A percentile compares a stretch with the other conserved stretches of the same genome.
Evolutionary conservation across 176 grass and related monocot genomes (phyloP).

Genomic region (Saccharum officinarum): DNA sequence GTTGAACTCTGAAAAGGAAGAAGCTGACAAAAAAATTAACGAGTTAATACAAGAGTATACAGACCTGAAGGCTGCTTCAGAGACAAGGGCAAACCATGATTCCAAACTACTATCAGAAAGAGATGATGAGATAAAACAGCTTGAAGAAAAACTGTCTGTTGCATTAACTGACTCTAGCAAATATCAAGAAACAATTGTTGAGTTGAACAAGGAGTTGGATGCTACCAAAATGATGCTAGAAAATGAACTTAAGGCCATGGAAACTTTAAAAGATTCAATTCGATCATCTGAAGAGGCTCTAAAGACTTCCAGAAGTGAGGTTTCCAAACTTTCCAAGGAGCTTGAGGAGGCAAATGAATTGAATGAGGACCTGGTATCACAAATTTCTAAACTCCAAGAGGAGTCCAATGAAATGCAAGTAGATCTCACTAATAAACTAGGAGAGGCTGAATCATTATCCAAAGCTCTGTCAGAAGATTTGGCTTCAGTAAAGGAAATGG

Average conservation of each 20-base stretch:
- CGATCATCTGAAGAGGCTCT: constrained; percentile 62
- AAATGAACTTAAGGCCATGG: constrained; percentile 50
- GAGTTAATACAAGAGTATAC: constrained; percentile 60
- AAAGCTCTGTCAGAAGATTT: constrained; percentile 77
- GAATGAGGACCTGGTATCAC: constrained; percentile 63
- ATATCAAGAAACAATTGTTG: constrained; percentile 52
- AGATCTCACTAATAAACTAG: constrained; percentile 58
- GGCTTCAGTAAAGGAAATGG: constrained; percentile 65
- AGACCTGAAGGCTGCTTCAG: constrained; percentile 62
- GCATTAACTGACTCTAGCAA: constrained; percentile 65
- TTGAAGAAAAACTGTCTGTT: constrained; percentile 76
- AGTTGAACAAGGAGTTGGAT: constrained; percentile 70
- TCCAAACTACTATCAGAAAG: constrained; percentile 60
- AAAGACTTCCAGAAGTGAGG: constrained; percentile 54
- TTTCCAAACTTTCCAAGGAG: constrained; percentile 61
- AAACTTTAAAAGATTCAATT: constrained; percentile 64
- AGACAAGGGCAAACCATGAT: constrained; percentile 54
- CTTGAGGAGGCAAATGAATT: constrained; percentile 65
- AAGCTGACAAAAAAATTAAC: constrained; percentile 55
- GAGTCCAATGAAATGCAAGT: constrained; percentile 64
- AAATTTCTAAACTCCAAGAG: constrained; percentile 65
- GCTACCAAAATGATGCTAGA: constrained; percentile 57
- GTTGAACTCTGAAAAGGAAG: constrained; percentile 65
- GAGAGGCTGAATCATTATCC: constrained; percentile 64
- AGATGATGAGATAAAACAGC: constrained; percentile 59